Evolutionary conservation across 345 rosid species (phyloP), one percentile per base, ranked within the genome.

Genomic region (Dipteronia sinensis): DNA sequence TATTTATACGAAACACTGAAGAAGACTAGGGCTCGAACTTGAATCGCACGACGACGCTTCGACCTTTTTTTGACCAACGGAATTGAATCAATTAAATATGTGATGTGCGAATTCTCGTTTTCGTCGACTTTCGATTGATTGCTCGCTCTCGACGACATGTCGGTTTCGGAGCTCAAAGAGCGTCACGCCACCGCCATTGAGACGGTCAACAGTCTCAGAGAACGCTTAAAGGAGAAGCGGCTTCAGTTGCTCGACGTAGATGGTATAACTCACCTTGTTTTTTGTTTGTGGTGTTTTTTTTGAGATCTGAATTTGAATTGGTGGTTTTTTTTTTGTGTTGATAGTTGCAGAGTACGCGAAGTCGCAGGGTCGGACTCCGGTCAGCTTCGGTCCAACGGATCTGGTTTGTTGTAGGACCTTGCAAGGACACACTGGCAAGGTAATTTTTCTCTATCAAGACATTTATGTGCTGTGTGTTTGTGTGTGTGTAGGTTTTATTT

Each of bases 351-450:
- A 79, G 9, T 89, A 91, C 76, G 89, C 97, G 63, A 83, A 65
- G 84, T 78, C 88, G 51, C 98, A 90, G 76, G 93, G 92, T 42
- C 87, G 79, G 82, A 46, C 85, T 85, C 90, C 88, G 63, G 94
- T 96, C 64, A 90, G 82, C 77, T 91, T 96, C 75, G 94, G 94
- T 40, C 87, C 91, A 1, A 94, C 95, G 82, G 99, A 92, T 90
- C 90, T 94, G 87, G 98, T 96, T 47, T 96, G 98, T 34, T 94
- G 98, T 86, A 83, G 99, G 80, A 92, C 93, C 74, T 89, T 96
- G 82, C 99, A 94, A 79, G 98, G 99, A 61, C 99, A 94, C 83
- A 90, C 98, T 17, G 97, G 99, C 79, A 94, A 92, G 95, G 98
- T 93, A 74, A 59, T 47, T 22, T 47, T 47, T 25, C 10, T 66